Percentiles rank a stretch among this genome's conserved stretches.
phyloP scores from a whole-genome alignment of 1,284 basidiomycete species.

The Ustilago curta region DNA sequence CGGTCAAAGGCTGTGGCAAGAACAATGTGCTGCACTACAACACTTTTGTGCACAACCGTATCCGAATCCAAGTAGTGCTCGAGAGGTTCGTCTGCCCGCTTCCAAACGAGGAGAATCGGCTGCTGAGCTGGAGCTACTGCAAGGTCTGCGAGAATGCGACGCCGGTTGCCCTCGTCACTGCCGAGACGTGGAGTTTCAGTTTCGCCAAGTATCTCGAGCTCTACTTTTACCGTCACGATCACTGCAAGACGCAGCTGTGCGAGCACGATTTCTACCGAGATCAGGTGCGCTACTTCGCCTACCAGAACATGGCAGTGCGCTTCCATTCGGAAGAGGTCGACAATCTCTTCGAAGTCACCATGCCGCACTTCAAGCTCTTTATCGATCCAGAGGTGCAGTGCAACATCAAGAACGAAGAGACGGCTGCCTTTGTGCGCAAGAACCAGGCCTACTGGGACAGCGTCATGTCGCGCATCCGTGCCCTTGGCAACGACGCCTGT shows the following conservation, averaged over 20 bases:
- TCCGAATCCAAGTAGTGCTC: slow-evolving; percentile 79
- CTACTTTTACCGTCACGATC: slow-evolving; percentile 86
- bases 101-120: slow-evolving; percentile 75
- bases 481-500: slow-evolving; percentile 71
- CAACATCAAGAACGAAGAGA: slow-evolving; percentile 89
- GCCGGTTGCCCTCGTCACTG: slow-evolving; percentile 87
- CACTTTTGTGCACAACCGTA: slow-evolving; percentile 88
- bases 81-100: slow-evolving; percentile 68
- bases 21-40: slow-evolving; percentile 85
- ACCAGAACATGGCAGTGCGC: slow-evolving; percentile 78
- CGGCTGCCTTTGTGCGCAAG: slow-evolving; percentile 79
- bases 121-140: slow-evolving; percentile 94
- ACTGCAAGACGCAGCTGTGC: slow-evolving; percentile 82
- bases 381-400: slow-evolving; percentile 87
- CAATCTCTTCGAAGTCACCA: slow-evolving; percentile 82
- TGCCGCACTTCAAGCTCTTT: slow-evolving; percentile 87
- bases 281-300: slow-evolving; percentile 92
- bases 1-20: slow-evolving; percentile 84
- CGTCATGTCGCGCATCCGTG: slow-evolving; percentile 72
- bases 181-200: slow-evolving; percentile 92
- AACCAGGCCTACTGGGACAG: slow-evolving; percentile 77
- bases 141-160: slow-evolving; percentile 73
- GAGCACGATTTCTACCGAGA: slow-evolving; percentile 93
- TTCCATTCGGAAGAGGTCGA: slow-evolving; percentile 88
- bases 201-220: slow-evolving; percentile 92